Base-by-base conservation (phyloP, 2,329 filamentous ascomycete species). In the Fusarium goolgardi region DNA sequence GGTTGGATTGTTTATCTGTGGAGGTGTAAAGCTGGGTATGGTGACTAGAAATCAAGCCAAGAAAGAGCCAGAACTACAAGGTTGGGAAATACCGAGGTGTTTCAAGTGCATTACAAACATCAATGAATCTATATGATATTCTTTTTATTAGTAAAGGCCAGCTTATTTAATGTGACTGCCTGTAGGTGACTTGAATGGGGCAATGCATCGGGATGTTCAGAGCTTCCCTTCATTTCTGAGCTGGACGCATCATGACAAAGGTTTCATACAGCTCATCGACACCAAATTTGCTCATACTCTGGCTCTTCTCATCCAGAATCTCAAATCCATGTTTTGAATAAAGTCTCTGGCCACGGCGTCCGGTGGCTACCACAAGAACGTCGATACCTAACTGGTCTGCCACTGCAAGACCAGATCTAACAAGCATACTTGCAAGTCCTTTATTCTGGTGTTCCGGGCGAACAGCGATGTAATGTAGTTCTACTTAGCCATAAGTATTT, bases 381-480 rank as follows among this genome's bases (percentile, higher is more conserved):
- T 72, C 67, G 1, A 72, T n/a, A 1, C 67, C 58, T 1, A 75
- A 39, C 20, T 61, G 41, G 3, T 63, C 58, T 9, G 66, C 73
- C 29, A 61, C 59, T 16, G 65, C 43, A 9, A 73, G 40, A 2
- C 73, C 71, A 15, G 73, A 71, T 11, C 47, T 39, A 0, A 75
- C 43, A 10, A 74, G 71, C 58, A 72, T 55, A 8, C 67, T 67
- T 3, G 59, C 72, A 13, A 74, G 46, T 12, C 72, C 71, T 20
- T 44, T 55, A 4, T 63, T 47, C 5, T 70, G 70, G 13, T 75
- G 71, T 21, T 70, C 57, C 3, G 70, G 69, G 16, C 59, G 67
- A 27, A 71, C 65, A 16, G 56, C 67, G 8, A 75, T 55, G 37
- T 74, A 74, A 27, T 73, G 70, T 3, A 73, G 59, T 43, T 59